These are phyloP conservation scores for Metschnikowia kunwiensis DNA, from an alignment of 805 yeast genomes.

Conservation along the genomic window DNA sequence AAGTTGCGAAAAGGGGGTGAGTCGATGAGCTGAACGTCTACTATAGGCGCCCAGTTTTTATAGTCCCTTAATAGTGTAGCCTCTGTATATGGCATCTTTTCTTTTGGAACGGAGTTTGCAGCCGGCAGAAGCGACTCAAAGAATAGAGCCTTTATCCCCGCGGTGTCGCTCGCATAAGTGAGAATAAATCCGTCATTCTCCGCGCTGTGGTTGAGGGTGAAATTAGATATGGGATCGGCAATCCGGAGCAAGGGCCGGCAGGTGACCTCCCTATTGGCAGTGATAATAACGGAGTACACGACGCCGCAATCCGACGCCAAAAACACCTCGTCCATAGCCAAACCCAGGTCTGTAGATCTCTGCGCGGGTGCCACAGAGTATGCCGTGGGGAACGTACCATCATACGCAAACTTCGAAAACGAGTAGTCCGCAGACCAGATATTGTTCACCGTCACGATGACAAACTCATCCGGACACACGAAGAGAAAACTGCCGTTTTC, in stretches of 20 bases:
- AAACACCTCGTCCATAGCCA: slow-evolving; percentile 26
- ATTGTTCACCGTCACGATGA: slow-evolving; percentile 40
- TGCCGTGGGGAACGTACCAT: slow-evolving; percentile 41
- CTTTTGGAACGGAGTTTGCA: not conserved
- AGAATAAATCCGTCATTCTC: slow-evolving; percentile 21
- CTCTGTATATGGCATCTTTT: slow-evolving; percentile 21
- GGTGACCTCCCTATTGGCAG: slow-evolving; percentile 17
- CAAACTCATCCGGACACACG: slow-evolving; percentile 32
- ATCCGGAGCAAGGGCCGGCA: slow-evolving; percentile 33
- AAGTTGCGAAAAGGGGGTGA: slow-evolving; percentile 20
- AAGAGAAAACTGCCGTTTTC: slow-evolving; percentile 37
- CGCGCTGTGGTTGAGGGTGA: slow-evolving; percentile 12
- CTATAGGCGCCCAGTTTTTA: slow-evolving; percentile 48
- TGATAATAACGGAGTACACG: slow-evolving; percentile 28
- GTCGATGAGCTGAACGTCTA: slow-evolving; percentile 39
- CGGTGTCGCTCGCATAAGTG: slow-evolving; percentile 41
- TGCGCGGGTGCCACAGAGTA: slow-evolving; percentile 27
- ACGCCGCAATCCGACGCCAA: slow-evolving; percentile 36
- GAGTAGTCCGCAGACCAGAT: slow-evolving; percentile 46
- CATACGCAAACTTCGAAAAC: slow-evolving; percentile 23
- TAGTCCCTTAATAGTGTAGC: slow-evolving; percentile 28
- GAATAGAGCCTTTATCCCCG: slow-evolving; percentile 35
- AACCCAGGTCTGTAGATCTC: not conserved
- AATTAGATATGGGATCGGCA: slow-evolving; percentile 34
- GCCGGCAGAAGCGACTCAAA: slow-evolving; percentile 15